A percentile compares a stretch with the other conserved stretches of the same genome.
phyloP scores from a whole-genome alignment of 2,329 filamentous ascomycete species.

The Fusarium denticulatum region DNA sequence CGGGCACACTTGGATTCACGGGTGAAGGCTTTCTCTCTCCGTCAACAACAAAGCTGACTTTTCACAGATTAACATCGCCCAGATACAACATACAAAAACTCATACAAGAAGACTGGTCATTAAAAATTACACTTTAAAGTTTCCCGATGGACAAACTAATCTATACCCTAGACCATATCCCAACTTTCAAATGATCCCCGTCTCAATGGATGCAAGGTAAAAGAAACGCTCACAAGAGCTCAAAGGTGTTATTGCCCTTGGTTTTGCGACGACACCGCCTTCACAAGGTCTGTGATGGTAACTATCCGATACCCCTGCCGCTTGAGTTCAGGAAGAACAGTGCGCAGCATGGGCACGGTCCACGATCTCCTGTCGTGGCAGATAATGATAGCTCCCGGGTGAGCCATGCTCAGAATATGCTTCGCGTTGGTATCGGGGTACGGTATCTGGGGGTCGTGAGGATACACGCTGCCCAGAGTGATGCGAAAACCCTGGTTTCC shows the following conservation, averaged over 20 bases:
- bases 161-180: neutral
- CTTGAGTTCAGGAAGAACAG: slow-evolving; percentile 76
- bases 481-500: slow-evolving; percentile 72
- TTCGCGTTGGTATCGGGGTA: slow-evolving; percentile 75
- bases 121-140: slow-evolving; percentile 45
- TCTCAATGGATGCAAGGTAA: neutral
- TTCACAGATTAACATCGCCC: slow-evolving; percentile 45
- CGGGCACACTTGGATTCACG: slow-evolving; percentile 49
- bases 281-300: slow-evolving; percentile 74
- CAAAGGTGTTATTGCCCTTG: slow-evolving; percentile 23
- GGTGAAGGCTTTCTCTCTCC: slow-evolving; percentile 25
- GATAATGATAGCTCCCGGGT: slow-evolving; percentile 81
- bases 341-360: slow-evolving; percentile 81
- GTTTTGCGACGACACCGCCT: slow-evolving; percentile 45
- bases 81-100: slow-evolving; percentile 47
- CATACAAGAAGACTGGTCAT: slow-evolving; percentile 46
- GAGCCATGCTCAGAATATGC: slow-evolving; percentile 83
- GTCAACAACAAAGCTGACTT: neutral
- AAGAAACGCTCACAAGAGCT: neutral
- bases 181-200: neutral
- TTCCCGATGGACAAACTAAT: neutral
- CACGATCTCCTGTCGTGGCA: slow-evolving; percentile 87
- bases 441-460: slow-evolving; percentile 87
- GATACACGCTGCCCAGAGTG: slow-evolving; percentile 86
- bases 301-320: slow-evolving; percentile 76